Base-by-base conservation (phyloP, 2,329 filamentous ascomycete species). In the Aspergillus pseudoterreus region DNA sequence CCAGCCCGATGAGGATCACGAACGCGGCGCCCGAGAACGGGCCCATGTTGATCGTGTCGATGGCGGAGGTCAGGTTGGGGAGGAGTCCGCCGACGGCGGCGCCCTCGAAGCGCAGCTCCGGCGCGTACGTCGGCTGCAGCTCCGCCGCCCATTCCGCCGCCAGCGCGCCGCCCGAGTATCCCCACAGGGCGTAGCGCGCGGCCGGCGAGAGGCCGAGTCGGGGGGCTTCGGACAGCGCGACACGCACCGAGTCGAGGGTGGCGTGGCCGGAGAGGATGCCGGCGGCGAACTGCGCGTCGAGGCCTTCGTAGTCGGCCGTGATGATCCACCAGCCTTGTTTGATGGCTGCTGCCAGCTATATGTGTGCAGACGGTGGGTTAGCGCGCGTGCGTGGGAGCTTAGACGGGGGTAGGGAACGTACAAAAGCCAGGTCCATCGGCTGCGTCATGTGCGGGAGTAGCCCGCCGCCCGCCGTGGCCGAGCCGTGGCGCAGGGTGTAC, bases 271-370 rank as follows among this genome's bases (percentile, higher is more conserved):
- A 64, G 44, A 70, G 63, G 4, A 73, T 63, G 3, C 73, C 73
- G 0, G 71, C 68, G 0, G 65, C 59, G 52, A 74, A 78, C n/a
- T 69, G 64, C 1, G 73, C 75, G 8, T 61, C 56, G 1, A 74
- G 73, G 0, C 74, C 74, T 55, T 76, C 71, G 44, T 70, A 75
- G 55, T 79, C 78, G 0, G 77, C 74, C 8, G 75, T 65, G 43
- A 70, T 73, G 19, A 80, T 71, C 41, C 72, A 67, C 75, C 75
- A 78, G 6, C 75, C 75, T 27, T 51, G 64, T 15, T 66, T 64
- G 0, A 79, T 69, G 2, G 69, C 67, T 6, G 58, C 47, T 2
- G 60, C 50, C 17, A 75, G 55, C 49, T 45, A 11, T 1, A 19
- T 24, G 4, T 19, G 19, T 19, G 19, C 19, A 4, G 19, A 19